Evolutionary conservation across 495 filamentous ascomycete species (phyloP).

Genomic region (Lophiostoma macrostomum): DNA sequence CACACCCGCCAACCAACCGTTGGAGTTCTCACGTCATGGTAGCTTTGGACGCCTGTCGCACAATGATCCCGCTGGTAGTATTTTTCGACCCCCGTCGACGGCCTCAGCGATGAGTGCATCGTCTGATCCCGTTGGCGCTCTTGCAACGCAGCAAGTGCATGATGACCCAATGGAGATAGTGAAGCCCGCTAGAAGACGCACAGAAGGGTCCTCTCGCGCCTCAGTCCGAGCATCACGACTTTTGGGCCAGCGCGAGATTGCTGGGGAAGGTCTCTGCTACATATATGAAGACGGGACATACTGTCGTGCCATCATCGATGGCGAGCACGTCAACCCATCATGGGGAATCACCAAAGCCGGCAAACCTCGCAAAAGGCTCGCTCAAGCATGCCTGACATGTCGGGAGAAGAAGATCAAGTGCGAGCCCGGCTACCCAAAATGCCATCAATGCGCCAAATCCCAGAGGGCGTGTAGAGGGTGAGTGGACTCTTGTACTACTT

Average conservation of each 20-base stretch:
- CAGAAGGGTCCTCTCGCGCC: conserved; percentile 18
- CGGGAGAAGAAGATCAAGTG: conserved; percentile 97
- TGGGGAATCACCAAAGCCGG: conserved; percentile 94
- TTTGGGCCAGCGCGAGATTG: conserved; percentile 50
- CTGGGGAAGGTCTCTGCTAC: conserved; percentile 78
- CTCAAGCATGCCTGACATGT: conserved; percentile 85
- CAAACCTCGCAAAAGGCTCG: conserved; percentile 83
- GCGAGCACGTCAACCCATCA: conserved; percentile 80
- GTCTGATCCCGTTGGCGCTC: conserved; percentile 1
- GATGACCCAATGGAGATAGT: conserved; percentile 26
- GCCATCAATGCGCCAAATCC: conserved; percentile 87
- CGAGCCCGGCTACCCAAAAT: conserved; percentile 79
- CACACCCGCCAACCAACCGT: conserved; percentile 1
- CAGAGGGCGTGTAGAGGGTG: conserved; percentile 81
- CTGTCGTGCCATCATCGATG: conserved; percentile 80
- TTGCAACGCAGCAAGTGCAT: neutral
- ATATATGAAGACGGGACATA: conserved; percentile 84
- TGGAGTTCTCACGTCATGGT: conserved; percentile 16
- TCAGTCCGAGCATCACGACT: conserved; percentile 22
- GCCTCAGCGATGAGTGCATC: conserved; percentile 9
- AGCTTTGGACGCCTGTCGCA: conserved; percentile 3
- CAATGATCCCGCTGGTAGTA: conserved; percentile 8
- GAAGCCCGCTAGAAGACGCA: conserved; percentile 21
- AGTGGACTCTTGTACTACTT: conserved; percentile 44
- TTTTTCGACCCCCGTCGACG: conserved; percentile 10